Conservation (phyloP, 1,284 basidiomycete genomes). For the Acaromyces ingoldii region DNA sequence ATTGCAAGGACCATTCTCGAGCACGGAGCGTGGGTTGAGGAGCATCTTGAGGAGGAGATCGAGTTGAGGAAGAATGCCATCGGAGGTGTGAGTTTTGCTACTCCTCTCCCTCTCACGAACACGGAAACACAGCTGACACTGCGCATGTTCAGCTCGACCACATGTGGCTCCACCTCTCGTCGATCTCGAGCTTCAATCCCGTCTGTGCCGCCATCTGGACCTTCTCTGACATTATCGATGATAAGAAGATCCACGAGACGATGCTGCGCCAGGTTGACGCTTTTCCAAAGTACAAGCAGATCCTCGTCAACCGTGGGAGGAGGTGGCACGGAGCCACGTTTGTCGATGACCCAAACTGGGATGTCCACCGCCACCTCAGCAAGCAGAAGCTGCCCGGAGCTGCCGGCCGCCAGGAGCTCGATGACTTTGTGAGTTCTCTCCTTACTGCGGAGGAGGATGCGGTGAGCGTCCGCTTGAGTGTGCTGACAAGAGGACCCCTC, state of each 20-base stretch:
- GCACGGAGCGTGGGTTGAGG: conserved; percentile 3
- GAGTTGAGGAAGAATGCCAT: conserved; percentile 2
- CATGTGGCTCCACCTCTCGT: conserved; percentile 35
- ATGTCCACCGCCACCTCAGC: conserved; percentile 12
- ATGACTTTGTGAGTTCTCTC: conserved; percentile 25
- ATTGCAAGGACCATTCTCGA: background rate
- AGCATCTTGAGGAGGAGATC: conserved; percentile 4
- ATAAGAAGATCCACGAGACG: conserved; percentile 13
- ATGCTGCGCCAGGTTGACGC: conserved; percentile 18
- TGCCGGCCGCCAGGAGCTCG: conserved; percentile 36
- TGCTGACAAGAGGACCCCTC: too few species aligned
- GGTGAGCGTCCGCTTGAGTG: too few species aligned
- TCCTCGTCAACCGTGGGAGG: conserved; percentile 25
- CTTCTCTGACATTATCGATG: conserved; percentile 11
- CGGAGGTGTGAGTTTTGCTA: background rate
- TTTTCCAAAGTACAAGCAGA: conserved; percentile 44
- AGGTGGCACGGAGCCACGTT: conserved; percentile 36
- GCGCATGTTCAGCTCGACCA: conserved; percentile 17
- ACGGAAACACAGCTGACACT: too few species aligned
- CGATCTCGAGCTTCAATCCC: conserved; percentile 36
- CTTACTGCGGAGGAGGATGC: too few species aligned
- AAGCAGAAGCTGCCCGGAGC: conserved; percentile 13
- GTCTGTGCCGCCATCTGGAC: conserved; percentile 41
- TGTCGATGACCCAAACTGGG: conserved; percentile 26
- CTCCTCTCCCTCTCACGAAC: too few species aligned